Evolutionary conservation across 768 basidiomycete genomes (phyloP).

Genomic region (Russula vinacea): DNA sequence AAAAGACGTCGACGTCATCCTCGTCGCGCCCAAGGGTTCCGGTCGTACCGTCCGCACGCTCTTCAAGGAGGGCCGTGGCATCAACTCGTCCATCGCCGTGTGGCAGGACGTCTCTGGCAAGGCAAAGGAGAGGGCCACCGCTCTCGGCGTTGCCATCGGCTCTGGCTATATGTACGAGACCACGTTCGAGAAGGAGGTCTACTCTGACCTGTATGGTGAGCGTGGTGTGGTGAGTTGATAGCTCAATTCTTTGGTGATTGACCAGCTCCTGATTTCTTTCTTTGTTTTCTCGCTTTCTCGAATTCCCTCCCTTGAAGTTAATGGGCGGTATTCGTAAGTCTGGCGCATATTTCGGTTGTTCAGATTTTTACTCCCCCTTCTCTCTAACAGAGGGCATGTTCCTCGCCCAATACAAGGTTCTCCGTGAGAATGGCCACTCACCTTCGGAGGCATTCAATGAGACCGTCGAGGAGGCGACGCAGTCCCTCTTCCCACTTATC

Average conservation of each 20-base stretch:
- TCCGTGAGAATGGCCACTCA: constrained; percentile 92
- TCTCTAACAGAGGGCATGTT: constrained; percentile 80
- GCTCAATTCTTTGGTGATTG: background rate
- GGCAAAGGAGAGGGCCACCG: constrained; percentile 95
- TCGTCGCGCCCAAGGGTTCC: constrained; percentile 98
- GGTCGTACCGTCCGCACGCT: constrained; percentile 98
- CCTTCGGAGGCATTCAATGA: constrained; percentile 99
- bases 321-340: constrained; percentile 93
- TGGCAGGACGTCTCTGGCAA: constrained; percentile 98
- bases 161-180: constrained; percentile 99
- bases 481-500: constrained; percentile 95
- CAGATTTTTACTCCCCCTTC: background rate
- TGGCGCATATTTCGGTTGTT: background rate
- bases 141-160: constrained; percentile 90
- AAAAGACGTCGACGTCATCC: constrained; percentile 93
- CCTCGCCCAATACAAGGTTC: constrained; percentile 97
- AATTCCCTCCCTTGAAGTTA: constrained; percentile 49
- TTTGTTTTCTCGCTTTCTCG: background rate
- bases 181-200: constrained; percentile 99
- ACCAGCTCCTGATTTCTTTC: constrained; percentile 7
- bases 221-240: constrained; percentile 86
- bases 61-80: constrained; percentile 99
- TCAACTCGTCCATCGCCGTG: constrained; percentile 92
- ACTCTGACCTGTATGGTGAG: constrained; percentile 98
- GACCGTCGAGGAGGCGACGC: constrained; percentile 99